A percentile compares a stretch with the other conserved stretches of the same genome.
These are phyloP conservation scores for Paradendryphiella salina DNA, from an alignment of 2,329 filamentous ascomycete species.

Conservation along the genomic window DNA sequence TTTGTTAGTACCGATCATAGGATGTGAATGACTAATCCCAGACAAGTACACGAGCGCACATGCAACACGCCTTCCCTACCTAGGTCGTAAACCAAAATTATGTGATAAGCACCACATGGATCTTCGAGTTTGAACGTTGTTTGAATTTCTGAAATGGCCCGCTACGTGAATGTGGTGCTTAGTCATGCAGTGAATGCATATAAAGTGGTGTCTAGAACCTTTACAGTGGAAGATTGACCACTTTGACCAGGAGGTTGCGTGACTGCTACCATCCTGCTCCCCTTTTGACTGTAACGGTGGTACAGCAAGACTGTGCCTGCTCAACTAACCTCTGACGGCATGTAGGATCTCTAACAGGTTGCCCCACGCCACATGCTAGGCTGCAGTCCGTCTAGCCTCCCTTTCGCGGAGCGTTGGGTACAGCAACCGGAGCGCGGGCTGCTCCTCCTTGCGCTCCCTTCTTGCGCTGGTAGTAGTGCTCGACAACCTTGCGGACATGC, in stretches of 20 bases:
- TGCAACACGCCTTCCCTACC: too few species aligned
- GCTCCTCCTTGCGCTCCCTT: slow-evolving; percentile 27
- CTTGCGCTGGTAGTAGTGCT: slow-evolving; percentile 52
- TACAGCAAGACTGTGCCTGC: neutral
- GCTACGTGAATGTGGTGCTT: neutral
- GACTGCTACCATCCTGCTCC: neutral
- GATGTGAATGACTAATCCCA: too few species aligned
- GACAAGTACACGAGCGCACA: too few species aligned
- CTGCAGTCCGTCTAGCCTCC: slow-evolving; percentile 20
- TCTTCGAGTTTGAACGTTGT: too few species aligned
- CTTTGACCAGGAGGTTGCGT: neutral
- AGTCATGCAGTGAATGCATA: neutral
- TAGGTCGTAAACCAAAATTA: too few species aligned
- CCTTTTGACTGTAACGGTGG: neutral
- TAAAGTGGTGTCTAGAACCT: neutral
- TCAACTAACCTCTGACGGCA: too few species aligned
- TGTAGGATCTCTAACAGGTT: neutral
- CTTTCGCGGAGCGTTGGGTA: slow-evolving; percentile 38
- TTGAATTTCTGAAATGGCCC: too few species aligned
- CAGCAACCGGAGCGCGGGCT: slow-evolving; percentile 34
- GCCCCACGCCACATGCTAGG: neutral
- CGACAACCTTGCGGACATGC: slow-evolving; percentile 53
- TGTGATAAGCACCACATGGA: too few species aligned
- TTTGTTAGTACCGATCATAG: too few species aligned
- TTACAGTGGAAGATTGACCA: neutral